Conservation (phyloP, 2,329 filamentous ascomycete species). For the Aspergillus chevalieri region DNA sequence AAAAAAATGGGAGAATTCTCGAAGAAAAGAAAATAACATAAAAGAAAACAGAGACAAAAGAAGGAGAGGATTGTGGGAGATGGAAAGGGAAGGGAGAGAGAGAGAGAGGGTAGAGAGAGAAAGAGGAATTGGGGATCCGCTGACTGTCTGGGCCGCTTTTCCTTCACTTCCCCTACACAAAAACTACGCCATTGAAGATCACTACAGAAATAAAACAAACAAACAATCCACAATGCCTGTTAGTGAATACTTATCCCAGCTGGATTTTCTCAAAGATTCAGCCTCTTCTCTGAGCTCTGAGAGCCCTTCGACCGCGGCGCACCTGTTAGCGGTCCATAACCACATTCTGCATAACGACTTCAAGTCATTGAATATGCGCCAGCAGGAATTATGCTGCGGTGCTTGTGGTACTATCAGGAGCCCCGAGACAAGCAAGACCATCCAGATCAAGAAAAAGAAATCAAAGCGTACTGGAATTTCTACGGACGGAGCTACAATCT, state of each 20-base stretch:
- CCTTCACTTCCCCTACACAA: neutral
- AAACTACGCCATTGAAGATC: too few relatives aligned
- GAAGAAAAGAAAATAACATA: neutral
- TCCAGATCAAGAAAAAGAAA: constrained; percentile 19
- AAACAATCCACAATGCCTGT: constrained; percentile 12
- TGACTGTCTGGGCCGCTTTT: neutral
- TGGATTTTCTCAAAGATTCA: constrained; percentile 34
- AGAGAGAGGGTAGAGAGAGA: neutral
- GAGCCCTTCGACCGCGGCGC: constrained; percentile 36
- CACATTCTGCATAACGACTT: constrained; percentile 28
- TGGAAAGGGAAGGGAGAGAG: neutral
- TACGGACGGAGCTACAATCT: constrained; percentile 23
- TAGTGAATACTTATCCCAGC: constrained; percentile 18
- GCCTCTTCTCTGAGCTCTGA: constrained; percentile 24
- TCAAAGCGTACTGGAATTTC: constrained; percentile 3
- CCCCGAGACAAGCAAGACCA: constrained; percentile 23
- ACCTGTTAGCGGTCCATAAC: constrained; percentile 35
- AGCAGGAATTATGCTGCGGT: constrained; percentile 31
- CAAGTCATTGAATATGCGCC: constrained; percentile 26
- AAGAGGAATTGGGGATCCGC: neutral
- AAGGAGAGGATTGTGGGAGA: neutral
- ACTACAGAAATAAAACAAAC: neutral
- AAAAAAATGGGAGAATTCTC: neutral
- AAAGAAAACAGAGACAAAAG: neutral
- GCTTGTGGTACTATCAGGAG: constrained; percentile 36